Conservation (phyloP, 495 filamentous ascomycete genomes). For the Penicillium herquei region DNA sequence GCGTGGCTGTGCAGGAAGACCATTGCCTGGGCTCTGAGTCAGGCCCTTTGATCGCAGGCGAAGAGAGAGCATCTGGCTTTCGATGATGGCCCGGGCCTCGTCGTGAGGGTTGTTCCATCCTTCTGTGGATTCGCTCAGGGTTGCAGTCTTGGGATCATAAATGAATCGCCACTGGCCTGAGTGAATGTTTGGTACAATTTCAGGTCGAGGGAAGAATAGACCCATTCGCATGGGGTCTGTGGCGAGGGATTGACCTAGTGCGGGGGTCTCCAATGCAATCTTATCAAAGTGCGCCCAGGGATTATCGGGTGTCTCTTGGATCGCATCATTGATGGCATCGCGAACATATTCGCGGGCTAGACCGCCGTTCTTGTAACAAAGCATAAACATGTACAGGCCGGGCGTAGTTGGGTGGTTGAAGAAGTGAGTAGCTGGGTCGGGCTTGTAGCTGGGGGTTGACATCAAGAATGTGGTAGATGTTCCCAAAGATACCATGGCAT, state of each 20-base stretch:
- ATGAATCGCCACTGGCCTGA: conserved; percentile 83
- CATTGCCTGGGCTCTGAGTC: conserved; percentile 52
- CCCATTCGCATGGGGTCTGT: conserved; percentile 72
- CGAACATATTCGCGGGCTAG: conserved; percentile 87
- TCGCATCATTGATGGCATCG: conserved; percentile 58
- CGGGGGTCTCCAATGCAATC: conserved; percentile 58
- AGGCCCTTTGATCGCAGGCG: conserved; percentile 78
- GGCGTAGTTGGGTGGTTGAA: conserved; percentile 85
- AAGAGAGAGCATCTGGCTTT: conserved; percentile 88
- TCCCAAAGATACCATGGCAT: conserved; percentile 91
- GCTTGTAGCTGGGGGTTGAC: conserved; percentile 85
- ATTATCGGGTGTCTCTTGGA: conserved; percentile 39
- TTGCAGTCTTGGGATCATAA: conserved; percentile 47
- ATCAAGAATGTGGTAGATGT: conserved; percentile 97
- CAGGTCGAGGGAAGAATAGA: conserved; percentile 89
- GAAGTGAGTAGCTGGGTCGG: conserved; percentile 83
- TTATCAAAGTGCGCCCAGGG: conserved; percentile 79
- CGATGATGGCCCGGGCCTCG: conserved; percentile 87
- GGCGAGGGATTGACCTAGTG: conserved; percentile 56
- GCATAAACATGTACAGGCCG: conserved; percentile 95
- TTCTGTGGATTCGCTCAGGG: conserved; percentile 43
- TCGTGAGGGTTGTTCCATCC: conserved; percentile 55
- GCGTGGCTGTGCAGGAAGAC: conserved; percentile 77
- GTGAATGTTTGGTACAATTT: conserved; percentile 88
- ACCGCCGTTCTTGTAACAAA: conserved; percentile 98